Evolutionary conservation across 208 protist genomes (phyloP).

Genomic region (Acanthamoeba triangularis): DNA sequence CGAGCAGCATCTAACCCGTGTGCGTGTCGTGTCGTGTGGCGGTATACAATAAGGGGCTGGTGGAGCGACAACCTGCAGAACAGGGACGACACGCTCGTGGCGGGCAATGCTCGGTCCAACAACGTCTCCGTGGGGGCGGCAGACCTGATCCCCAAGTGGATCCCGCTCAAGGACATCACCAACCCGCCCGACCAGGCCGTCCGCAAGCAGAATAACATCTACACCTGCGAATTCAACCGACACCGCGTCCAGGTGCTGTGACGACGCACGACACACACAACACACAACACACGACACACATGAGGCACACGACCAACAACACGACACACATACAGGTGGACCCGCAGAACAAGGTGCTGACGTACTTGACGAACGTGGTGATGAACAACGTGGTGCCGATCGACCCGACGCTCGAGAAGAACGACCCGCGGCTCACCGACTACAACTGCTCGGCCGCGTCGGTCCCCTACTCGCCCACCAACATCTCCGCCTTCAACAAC

Average conservation of each 20-base stretch:
- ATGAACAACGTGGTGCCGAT: not conserved
- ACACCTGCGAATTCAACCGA: conserved; percentile 80
- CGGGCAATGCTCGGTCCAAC: conserved; percentile 1
- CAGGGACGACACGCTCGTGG: conserved; percentile 80
- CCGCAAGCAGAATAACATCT: too few species aligned
- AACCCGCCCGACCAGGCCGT: not conserved
- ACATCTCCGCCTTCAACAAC: conserved; percentile 80
- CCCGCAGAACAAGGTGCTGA: too few species aligned
- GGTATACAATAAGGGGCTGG: too few species aligned
- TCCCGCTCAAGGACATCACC: not conserved
- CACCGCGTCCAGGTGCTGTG: conserved; percentile 46
- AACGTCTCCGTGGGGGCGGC: conserved; percentile 66
- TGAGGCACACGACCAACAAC: too few species aligned
- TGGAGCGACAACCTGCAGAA: conserved; percentile 82
- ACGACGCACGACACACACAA: too few species aligned
- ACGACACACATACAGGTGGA: too few species aligned
- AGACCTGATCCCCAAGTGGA: not conserved
- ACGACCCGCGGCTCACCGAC: conserved; percentile 66
- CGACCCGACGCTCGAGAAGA: not conserved
- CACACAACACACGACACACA: too few species aligned
- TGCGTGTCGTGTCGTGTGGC: too few species aligned
- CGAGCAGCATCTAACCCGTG: too few species aligned
- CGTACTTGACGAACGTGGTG: too few species aligned
- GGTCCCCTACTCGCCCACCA: conserved; percentile 70
- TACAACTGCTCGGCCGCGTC: conserved; percentile 63